Conservation (phyloP, 2,329 filamentous ascomycete species). For the Tolypocladium tropicale region DNA sequence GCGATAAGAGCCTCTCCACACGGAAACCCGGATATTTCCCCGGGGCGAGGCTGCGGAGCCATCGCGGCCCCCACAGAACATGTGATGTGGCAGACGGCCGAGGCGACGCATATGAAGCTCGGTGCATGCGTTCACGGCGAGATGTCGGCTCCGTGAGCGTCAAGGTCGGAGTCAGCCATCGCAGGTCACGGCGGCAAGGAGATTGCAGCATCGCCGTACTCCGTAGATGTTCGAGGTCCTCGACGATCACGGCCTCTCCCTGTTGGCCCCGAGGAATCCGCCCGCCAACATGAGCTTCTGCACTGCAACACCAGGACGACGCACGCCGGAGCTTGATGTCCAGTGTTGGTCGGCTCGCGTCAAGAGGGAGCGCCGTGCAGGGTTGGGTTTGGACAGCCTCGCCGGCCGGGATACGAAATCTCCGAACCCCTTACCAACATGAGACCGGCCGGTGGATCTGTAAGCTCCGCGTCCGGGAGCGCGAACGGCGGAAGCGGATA, state of each 20-base stretch:
- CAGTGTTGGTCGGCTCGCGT: background rate
- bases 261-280: background rate
- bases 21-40: background rate
- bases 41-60: background rate
- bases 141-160: background rate
- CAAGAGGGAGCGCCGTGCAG: background rate
- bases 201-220: too few species aligned
- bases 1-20: background rate
- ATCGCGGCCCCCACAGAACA: background rate
- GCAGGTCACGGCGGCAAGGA: background rate
- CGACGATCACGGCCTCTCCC: background rate
- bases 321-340: background rate
- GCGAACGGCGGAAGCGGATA: background rate
- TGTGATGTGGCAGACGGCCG: background rate
- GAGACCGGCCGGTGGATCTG: background rate
- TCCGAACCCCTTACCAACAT: background rate
- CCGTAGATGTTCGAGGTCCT: background rate
- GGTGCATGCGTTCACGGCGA: background rate
- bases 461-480: background rate
- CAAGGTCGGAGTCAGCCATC: background rate
- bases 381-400: background rate
- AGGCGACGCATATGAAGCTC: background rate
- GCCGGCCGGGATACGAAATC: background rate
- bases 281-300: background rate
- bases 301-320: too few species aligned